Percentiles rank a stretch among this genome's conserved stretches.
Evolutionary conservation across 2,329 filamentous ascomycete genomes (phyloP).

Genomic region (Lachnellula cervina): DNA sequence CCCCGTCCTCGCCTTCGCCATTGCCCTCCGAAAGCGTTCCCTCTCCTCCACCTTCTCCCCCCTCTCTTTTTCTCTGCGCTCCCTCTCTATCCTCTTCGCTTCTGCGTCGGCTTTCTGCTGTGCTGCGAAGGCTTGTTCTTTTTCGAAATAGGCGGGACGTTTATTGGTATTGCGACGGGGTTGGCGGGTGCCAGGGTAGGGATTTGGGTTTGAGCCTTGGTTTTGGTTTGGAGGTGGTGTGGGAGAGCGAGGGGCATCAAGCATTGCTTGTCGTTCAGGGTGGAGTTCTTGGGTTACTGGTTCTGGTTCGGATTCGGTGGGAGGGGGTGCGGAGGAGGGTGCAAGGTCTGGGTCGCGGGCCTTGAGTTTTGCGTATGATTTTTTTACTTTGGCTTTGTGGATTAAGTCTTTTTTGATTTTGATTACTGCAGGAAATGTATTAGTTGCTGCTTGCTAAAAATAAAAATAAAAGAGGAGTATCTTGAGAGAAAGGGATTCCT

Average conservation of each 20-base stretch:
- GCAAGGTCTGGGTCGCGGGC: slow-evolving; percentile 36
- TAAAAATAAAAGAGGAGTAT: background rate
- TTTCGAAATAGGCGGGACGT: slow-evolving; percentile 34
- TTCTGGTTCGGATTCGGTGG: slow-evolving; percentile 9
- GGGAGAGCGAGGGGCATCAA: slow-evolving; percentile 39
- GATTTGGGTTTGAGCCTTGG: slow-evolving; percentile 3
- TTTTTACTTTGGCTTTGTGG: slow-evolving; percentile 88
- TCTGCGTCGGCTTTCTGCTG: slow-evolving; percentile 52
- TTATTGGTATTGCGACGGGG: slow-evolving; percentile 3
- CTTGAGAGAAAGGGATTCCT: background rate
- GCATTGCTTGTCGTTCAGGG: slow-evolving; percentile 55
- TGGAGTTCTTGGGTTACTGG: slow-evolving; percentile 45
- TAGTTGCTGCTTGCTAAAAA: background rate
- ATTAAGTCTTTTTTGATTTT: slow-evolving; percentile 89
- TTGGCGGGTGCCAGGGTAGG: slow-evolving; percentile 3
- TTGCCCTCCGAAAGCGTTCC: slow-evolving; percentile 42
- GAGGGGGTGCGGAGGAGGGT: slow-evolving; percentile 11
- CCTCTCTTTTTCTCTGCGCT: slow-evolving; percentile 48
- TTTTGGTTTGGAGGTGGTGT: slow-evolving; percentile 8
- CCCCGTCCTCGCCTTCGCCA: slow-evolving; percentile 44
- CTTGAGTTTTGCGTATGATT: slow-evolving; percentile 85
- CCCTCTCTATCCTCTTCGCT: slow-evolving; percentile 40
- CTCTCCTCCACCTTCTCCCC: slow-evolving; percentile 58
- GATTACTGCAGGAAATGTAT: slow-evolving; percentile 50
- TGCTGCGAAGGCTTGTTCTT: slow-evolving; percentile 36